Evolutionary conservation across 192 early-diverging fungal species (phyloP).

Genomic region (Polychytrium aggregatum): DNA sequence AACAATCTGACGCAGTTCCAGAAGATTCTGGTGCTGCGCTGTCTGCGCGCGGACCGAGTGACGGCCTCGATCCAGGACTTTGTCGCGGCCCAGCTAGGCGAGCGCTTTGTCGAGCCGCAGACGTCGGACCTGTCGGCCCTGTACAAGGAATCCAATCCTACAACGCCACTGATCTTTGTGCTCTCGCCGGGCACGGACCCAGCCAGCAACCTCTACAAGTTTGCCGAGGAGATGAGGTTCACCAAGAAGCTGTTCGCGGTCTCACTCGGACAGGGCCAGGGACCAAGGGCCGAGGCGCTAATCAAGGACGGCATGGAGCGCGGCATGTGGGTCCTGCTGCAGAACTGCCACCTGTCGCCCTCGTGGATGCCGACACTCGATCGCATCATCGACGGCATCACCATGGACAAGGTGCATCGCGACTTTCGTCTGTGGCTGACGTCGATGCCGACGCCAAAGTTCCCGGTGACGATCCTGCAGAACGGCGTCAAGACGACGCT

Average conservation of each 20-base stretch:
- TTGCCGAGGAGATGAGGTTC: constrained; percentile 50
- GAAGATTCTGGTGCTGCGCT: constrained; percentile 35
- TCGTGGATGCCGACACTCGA: constrained; percentile 52
- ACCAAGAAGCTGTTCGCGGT: constrained; percentile 42
- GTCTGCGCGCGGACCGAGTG: constrained; percentile 39
- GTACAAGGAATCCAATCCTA: constrained; percentile 44
- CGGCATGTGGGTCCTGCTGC: constrained; percentile 46
- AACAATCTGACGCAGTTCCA: constrained; percentile 29
- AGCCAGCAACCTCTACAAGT: constrained; percentile 43
- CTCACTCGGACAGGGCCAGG: constrained; percentile 49
- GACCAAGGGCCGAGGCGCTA: constrained; percentile 41
- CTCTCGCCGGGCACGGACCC: constrained; percentile 48
- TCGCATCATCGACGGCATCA: constrained; percentile 42
- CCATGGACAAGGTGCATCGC: constrained; percentile 41
- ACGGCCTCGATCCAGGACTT: constrained; percentile 46
- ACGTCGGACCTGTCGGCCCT: constrained; percentile 39
- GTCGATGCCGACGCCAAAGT: constrained; percentile 46
- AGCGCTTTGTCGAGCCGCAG: constrained; percentile 45
- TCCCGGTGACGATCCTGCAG: constrained; percentile 48
- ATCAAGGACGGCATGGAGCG: constrained; percentile 49
- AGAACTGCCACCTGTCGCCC: constrained; percentile 47
- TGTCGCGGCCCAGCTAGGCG: constrained; percentile 35
- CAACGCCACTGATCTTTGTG: constrained; percentile 43
- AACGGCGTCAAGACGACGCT: constrained; percentile 52
- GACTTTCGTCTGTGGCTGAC: constrained; percentile 50